A percentile compares a stretch with the other conserved stretches of the same genome.
Conservation (phyloP, 352 stramenopile species). For the Pilasporangium apinafurcum region DNA sequence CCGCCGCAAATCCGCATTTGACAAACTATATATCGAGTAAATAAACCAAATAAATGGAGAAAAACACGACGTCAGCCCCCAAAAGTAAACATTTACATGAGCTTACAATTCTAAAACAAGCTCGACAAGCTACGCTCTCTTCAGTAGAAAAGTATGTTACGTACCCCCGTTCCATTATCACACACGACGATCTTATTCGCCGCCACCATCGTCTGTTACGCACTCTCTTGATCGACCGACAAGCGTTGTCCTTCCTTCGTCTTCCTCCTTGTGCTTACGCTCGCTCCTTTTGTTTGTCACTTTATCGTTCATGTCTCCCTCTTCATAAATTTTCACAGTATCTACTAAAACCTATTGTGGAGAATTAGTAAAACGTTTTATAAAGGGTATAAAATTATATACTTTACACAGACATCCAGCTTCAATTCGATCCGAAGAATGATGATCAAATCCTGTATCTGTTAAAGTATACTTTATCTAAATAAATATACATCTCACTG, state of each 20-base stretch:
- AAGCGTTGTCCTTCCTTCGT: background rate
- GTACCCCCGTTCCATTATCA: conserved; percentile 83
- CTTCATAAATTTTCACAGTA: no score
- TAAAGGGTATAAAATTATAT: no score
- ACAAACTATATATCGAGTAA: conserved; percentile 49
- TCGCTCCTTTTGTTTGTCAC: conserved; percentile 7
- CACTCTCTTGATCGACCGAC: background rate
- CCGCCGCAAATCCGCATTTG: conserved; percentile 91
- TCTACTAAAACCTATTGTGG: no score
- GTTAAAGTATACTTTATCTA: no score
- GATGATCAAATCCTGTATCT: no score
- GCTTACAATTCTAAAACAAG: background rate
- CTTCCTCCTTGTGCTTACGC: background rate
- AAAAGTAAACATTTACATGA: background rate
- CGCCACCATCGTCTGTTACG: conserved; percentile 54
- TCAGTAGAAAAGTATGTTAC: conserved; percentile 6
- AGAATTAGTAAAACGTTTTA: no score
- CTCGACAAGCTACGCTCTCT: no score
- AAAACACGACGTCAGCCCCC: background rate
- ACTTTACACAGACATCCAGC: no score
- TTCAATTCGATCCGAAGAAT: no score
- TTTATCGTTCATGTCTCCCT: no score
- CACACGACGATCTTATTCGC: conserved; percentile 87
- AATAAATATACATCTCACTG: no score
- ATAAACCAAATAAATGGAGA: background rate